phyloP scores from a whole-genome alignment of 257 asterid genomes.

The Solanum corneliomulleri region DNA sequence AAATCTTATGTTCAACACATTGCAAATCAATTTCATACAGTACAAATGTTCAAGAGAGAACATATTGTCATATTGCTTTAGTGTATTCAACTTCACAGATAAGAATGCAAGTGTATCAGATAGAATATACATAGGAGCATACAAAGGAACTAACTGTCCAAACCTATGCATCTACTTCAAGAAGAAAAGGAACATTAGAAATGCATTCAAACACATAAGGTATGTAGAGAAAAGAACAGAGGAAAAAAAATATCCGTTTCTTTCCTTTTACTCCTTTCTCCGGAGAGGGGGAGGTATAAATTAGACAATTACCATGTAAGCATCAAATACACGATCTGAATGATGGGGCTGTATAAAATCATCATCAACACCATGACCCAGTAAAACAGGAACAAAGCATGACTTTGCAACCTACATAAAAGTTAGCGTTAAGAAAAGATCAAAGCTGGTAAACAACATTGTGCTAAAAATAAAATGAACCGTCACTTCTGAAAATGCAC shows the following conservation, averaged over 20 bases:
- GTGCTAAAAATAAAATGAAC: not conserved
- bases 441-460: not conserved
- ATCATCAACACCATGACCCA: constrained; percentile 84
- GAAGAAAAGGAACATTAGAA: not conserved
- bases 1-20: not conserved
- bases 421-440: not conserved
- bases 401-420: constrained; percentile 66
- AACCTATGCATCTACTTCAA: not conserved
- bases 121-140: not conserved
- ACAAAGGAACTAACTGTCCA: not conserved
- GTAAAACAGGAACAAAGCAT: constrained; percentile 75
- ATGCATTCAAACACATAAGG: not conserved
- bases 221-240: not conserved
- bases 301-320: constrained; percentile 53
- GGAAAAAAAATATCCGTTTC: not conserved
- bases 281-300: not conserved
- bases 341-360: constrained; percentile 95
- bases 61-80: not conserved
- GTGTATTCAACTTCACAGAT: not conserved
- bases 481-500: not conserved
- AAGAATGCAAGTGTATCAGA: not conserved
- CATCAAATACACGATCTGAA: constrained; percentile 71
- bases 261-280: not conserved
- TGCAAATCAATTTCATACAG: not conserved
- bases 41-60: not conserved